Conservation (phyloP, 208 protist species). For the Acanthamoeba royreba region DNA sequence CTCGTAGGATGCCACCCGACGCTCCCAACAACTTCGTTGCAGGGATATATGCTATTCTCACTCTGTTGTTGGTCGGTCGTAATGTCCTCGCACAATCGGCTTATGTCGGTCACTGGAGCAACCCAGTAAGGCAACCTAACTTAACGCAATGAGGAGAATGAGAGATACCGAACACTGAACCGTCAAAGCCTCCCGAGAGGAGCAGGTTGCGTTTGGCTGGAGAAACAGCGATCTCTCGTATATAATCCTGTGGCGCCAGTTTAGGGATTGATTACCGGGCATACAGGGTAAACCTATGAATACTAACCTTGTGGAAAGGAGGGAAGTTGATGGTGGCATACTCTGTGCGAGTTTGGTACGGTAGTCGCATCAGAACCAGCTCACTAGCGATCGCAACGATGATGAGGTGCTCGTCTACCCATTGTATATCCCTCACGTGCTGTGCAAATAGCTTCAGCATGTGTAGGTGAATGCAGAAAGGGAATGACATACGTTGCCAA, state of each 20-base stretch:
- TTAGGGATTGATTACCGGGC: too few species aligned
- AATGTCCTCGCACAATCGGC: constrained; percentile 23
- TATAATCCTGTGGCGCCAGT: background rate
- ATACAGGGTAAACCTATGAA: background rate
- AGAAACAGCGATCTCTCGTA: background rate
- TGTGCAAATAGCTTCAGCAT: too few species aligned
- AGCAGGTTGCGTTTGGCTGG: background rate
- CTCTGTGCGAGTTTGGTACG: background rate
- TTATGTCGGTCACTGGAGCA: constrained; percentile 22
- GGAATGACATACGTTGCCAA: background rate
- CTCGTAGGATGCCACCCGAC: constrained; percentile 7
- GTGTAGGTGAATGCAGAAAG: too few species aligned
- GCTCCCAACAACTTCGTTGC: constrained; percentile 23
- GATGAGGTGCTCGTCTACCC: constrained; percentile 2
- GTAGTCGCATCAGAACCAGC: background rate
- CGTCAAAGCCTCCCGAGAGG: constrained; percentile 44
- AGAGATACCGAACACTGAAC: constrained; percentile 34
- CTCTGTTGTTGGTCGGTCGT: constrained; percentile 20
- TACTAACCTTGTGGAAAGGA: background rate
- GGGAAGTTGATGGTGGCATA: constrained; percentile 8
- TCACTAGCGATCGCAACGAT: constrained; percentile 15
- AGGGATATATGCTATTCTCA: constrained; percentile 41
- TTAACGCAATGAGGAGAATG: too few species aligned
- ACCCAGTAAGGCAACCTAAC: too few species aligned
- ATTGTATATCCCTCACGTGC: constrained; percentile 13